Evolutionary conservation across 2,329 filamentous ascomycete species (phyloP).

Genomic region (Alternaria sp.): DNA sequence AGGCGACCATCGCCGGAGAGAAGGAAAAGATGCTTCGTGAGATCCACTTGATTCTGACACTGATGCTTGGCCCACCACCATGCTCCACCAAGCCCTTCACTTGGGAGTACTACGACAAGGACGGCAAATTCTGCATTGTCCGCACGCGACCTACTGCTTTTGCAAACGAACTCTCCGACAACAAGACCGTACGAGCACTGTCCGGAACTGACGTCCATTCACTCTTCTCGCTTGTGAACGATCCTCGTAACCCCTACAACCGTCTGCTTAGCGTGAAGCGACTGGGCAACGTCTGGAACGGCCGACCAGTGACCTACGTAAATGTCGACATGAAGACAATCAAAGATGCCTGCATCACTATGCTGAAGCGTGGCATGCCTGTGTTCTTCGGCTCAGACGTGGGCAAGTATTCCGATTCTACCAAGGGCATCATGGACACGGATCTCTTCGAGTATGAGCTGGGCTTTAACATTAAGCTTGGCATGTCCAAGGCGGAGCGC

Average conservation of each 20-base stretch:
- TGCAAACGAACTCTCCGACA: constrained; percentile 71
- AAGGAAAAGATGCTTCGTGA: constrained; percentile 83
- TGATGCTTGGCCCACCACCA: constrained; percentile 83
- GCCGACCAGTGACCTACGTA: constrained; percentile 78
- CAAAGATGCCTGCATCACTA: constrained; percentile 76
- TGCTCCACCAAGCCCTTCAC: constrained; percentile 73
- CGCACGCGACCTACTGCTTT: constrained; percentile 75
- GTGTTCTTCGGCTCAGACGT: constrained; percentile 92
- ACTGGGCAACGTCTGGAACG: constrained; percentile 83
- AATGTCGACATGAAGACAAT: constrained; percentile 80
- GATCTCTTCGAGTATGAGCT: constrained; percentile 80
- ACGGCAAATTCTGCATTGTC: constrained; percentile 70
- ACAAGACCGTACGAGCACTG: constrained; percentile 66
- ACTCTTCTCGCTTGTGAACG: constrained; percentile 85
- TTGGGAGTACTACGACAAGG: constrained; percentile 81
- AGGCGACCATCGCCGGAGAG: constrained; percentile 56
- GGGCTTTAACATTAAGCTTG: constrained; percentile 80
- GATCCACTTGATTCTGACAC: constrained; percentile 81
- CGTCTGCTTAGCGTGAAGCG: constrained; percentile 78
- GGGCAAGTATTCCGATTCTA: constrained; percentile 77
- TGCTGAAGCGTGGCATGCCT: constrained; percentile 80
- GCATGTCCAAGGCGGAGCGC: constrained; percentile 78
- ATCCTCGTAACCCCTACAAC: constrained; percentile 79
- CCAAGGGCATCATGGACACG: constrained; percentile 80
- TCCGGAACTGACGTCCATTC: constrained; percentile 68